A percentile compares a stretch with the other conserved stretches of the same genome.
These are phyloP conservation scores for Microdochium paspali DNA, from an alignment of 2,329 filamentous ascomycete genomes.

Conservation along the genomic window DNA sequence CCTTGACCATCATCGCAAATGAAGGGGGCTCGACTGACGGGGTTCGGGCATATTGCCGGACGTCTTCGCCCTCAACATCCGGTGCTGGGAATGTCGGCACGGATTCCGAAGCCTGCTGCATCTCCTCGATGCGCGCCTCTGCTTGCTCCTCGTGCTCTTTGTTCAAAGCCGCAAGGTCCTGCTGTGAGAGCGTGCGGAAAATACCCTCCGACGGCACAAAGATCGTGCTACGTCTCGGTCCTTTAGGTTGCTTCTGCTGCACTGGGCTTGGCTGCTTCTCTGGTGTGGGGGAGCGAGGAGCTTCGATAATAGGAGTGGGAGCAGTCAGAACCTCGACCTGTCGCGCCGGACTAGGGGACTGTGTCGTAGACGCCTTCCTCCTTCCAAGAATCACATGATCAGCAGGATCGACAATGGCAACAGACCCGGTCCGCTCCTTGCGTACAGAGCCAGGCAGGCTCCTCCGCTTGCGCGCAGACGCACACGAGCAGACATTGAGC, in stretches of 20 bases:
- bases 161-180: constrained; percentile 36
- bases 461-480: constrained; percentile 24
- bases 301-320: background rate
- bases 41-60: constrained; percentile 42
- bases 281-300: constrained; percentile 14
- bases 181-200: constrained; percentile 49
- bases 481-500: constrained; percentile 57
- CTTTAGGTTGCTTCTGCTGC: constrained; percentile 23
- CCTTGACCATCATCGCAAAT: constrained; percentile 42
- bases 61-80: constrained; percentile 12
- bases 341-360: background rate
- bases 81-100: constrained; percentile 18
- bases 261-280: constrained; percentile 19
- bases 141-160: constrained; percentile 4
- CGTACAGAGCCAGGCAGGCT: constrained; percentile 20
- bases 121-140: background rate
- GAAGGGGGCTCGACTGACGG: constrained; percentile 54
- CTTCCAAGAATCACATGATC: constrained; percentile 33
- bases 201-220: constrained; percentile 55
- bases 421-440: constrained; percentile 22
- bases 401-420: constrained; percentile 28
- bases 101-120: constrained; percentile 3
- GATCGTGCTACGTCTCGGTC: constrained; percentile 39
- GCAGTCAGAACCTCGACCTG: background rate
- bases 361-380: constrained; percentile 7